Evolutionary conservation across 495 filamentous ascomycete species (phyloP).

Genomic region (Penicillium antarcticum): DNA sequence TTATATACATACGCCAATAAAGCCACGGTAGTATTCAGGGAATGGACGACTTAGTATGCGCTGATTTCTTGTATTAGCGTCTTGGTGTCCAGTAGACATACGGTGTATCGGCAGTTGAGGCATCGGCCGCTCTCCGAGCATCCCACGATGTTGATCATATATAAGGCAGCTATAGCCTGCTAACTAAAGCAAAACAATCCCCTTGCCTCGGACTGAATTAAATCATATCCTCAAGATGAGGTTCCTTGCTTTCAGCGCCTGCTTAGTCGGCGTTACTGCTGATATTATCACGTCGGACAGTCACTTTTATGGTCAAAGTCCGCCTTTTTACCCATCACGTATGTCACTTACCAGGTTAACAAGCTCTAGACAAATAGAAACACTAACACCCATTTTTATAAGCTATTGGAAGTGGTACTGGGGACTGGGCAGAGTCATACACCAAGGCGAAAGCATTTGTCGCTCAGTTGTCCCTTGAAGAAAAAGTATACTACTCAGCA

Average conservation of each 20-base stretch:
- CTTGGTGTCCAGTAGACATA: no score
- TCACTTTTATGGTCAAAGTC: slow-evolving; percentile 55
- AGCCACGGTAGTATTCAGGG: no score
- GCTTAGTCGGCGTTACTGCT: background rate
- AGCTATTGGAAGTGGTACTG: slow-evolving; percentile 17
- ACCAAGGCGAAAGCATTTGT: slow-evolving; percentile 51
- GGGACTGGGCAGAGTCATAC: slow-evolving; percentile 47
- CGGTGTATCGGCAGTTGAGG: no score
- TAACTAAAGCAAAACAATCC: background rate
- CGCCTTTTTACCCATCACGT: slow-evolving; percentile 54
- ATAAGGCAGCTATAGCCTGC: background rate
- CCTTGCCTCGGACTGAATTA: background rate
- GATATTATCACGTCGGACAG: slow-evolving; percentile 18
- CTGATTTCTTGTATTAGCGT: no score
- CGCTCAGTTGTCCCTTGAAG: slow-evolving; percentile 54
- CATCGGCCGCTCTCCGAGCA: no score
- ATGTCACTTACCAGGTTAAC: slow-evolving; percentile 1
- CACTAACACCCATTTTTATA: background rate
- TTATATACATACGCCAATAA: no score
- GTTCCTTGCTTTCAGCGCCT: background rate
- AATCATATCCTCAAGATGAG: background rate
- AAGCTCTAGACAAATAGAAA: background rate
- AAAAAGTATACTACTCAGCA: slow-evolving; percentile 36
- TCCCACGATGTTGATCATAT: background rate
- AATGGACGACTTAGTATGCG: no score